These are phyloP conservation scores for Cordyceps cicadae DNA, from an alignment of 2,329 filamentous ascomycete species.

Conservation along the genomic window DNA sequence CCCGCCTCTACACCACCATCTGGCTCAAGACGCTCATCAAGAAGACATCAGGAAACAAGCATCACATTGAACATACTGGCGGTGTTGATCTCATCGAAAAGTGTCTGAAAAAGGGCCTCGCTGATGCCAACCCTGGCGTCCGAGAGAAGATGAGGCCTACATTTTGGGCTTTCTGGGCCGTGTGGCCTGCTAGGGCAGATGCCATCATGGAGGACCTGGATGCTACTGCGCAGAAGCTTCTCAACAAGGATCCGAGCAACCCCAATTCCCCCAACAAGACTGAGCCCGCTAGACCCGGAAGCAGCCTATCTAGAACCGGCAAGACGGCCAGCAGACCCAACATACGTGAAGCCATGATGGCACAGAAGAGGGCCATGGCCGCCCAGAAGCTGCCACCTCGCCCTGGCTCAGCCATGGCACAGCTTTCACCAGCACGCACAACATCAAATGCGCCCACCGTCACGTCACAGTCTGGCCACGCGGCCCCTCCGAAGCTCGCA, in stretches of 20 bases:
- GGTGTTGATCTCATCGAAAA: constrained; percentile 80
- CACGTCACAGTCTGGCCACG: constrained; percentile 17
- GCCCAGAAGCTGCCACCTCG: constrained; percentile 45
- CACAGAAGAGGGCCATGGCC: constrained; percentile 61
- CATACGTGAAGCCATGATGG: constrained; percentile 74
- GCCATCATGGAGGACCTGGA: constrained; percentile 72
- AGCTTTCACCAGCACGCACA: constrained; percentile 45
- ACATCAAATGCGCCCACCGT: constrained; percentile 27
- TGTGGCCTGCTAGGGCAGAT: constrained; percentile 74
- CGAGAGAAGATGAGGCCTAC: constrained; percentile 77
- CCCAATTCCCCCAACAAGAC: constrained; percentile 57
- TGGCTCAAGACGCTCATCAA: constrained; percentile 81
- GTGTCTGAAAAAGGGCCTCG: constrained; percentile 79
- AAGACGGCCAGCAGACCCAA: constrained; percentile 53
- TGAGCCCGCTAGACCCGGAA: constrained; percentile 45
- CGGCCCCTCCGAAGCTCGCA: constrained; percentile 23
- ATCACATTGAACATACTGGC: constrained; percentile 73
- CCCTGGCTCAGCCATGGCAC: constrained; percentile 57
- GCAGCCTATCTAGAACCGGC: constrained; percentile 56
- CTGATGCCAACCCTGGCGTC: constrained; percentile 82
- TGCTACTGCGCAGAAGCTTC: constrained; percentile 63
- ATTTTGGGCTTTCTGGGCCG: constrained; percentile 73
- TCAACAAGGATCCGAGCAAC: constrained; percentile 79
- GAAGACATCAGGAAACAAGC: constrained; percentile 71
- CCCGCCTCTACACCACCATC: constrained; percentile 65